phyloP scores from a whole-genome alignment of 345 rosid species.

The Microthlaspi erraticum region DNA sequence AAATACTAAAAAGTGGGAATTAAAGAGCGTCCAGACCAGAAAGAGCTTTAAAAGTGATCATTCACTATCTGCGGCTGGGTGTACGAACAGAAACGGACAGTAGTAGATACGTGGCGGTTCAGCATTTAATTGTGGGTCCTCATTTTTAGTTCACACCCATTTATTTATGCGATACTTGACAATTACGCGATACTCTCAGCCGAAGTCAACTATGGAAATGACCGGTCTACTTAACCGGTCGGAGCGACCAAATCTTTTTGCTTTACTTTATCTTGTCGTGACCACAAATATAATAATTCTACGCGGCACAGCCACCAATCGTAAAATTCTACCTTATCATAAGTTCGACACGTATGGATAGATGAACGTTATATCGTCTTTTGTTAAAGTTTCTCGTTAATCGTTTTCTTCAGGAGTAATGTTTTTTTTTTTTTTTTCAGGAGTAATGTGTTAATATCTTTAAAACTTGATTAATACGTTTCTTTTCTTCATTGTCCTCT shows the following conservation, averaged over 20 bases:
- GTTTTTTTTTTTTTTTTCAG: too few relatives aligned
- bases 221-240: conserved; percentile 23
- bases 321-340: not conserved
- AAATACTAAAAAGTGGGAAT: not conserved
- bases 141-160: not conserved
- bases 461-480: too few relatives aligned
- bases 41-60: conserved; percentile 31
- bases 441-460: too few relatives aligned
- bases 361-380: too few relatives aligned
- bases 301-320: conserved; percentile 7
- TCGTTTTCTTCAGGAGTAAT: too few relatives aligned
- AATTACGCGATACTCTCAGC: not conserved
- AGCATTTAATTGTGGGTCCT: conserved; percentile 22
- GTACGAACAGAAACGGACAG: conserved; percentile 12
- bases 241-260: not conserved
- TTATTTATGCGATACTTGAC: not conserved
- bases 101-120: conserved; percentile 35
- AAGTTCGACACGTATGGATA: too few relatives aligned
- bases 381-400: too few relatives aligned
- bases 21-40: conserved; percentile 31
- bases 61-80: conserved; percentile 22
- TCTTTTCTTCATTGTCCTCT: too few relatives aligned
- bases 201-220: conserved; percentile 15
- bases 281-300: not conserved
- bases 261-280: not conserved